phyloP scores from a whole-genome alignment of 306 rosid species.

The Fragaria vesca region DNA sequence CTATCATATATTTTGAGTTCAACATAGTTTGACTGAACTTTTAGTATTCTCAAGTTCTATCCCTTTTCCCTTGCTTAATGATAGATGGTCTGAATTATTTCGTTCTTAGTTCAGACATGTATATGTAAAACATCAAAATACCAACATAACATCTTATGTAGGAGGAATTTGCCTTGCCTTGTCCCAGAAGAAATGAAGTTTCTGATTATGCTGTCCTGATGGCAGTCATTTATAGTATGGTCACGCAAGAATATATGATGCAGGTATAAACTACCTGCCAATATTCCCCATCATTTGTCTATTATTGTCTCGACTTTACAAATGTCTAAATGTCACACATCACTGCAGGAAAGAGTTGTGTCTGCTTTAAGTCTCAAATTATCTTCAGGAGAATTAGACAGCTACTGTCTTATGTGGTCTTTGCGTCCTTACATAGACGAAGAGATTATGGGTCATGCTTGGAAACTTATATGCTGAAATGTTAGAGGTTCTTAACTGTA shows the following conservation, averaged over 20 bases:
- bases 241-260: constrained; percentile 66
- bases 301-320: constrained; percentile 3
- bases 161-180: constrained; percentile 38
- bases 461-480: constrained; percentile 55
- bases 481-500: background rate
- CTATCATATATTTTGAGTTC: background rate
- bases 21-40: background rate
- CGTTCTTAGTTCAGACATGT: background rate
- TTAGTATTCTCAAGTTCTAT: background rate
- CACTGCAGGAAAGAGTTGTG: constrained; percentile 64
- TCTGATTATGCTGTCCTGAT: constrained; percentile 48
- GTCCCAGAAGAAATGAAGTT: constrained; percentile 32
- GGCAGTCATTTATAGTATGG: constrained; percentile 60
- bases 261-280: constrained; percentile 49
- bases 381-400: constrained; percentile 60
- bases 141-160: constrained; percentile 22
- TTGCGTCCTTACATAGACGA: constrained; percentile 53
- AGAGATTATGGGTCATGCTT: constrained; percentile 51
- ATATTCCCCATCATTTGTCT: constrained; percentile 7
- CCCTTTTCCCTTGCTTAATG: background rate
- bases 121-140: background rate
- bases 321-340: constrained; percentile 2
- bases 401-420: constrained; percentile 81
- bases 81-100: background rate
- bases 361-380: constrained; percentile 52